phyloP scores from a whole-genome alignment of 2,329 filamentous ascomycete species.

The Colletotrichum godetiae region DNA sequence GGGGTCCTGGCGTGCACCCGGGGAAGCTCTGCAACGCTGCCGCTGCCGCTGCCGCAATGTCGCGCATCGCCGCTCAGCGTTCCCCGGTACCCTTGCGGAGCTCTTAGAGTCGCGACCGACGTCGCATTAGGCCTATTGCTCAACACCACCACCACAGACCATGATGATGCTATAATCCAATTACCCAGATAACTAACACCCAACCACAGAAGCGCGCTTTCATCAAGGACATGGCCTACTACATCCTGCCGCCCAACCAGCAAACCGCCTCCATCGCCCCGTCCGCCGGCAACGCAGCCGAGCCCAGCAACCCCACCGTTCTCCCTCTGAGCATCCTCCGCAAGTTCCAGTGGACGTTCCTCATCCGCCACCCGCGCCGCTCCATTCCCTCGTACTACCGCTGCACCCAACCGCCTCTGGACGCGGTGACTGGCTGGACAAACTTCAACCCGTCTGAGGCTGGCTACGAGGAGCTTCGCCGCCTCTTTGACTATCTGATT shows the following conservation, averaged over 20 bases:
- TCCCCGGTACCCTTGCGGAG: neutral
- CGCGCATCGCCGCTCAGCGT: neutral
- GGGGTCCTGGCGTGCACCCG: neutral
- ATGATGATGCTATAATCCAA: neutral
- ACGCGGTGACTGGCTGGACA: constrained; percentile 84
- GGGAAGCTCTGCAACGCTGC: constrained; percentile 20
- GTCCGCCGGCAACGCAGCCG: constrained; percentile 76
- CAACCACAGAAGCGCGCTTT: constrained; percentile 83
- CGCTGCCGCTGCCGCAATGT: constrained; percentile 5
- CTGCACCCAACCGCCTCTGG: constrained; percentile 90
- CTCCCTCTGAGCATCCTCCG: constrained; percentile 79
- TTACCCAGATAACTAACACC: constrained; percentile 30
- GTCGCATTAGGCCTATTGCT: neutral
- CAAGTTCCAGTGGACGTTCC: constrained; percentile 92
- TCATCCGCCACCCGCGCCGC: constrained; percentile 94
- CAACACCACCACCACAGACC: neutral
- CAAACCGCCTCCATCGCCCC: constrained; percentile 78
- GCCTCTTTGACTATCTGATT: constrained; percentile 86
- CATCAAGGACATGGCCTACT: constrained; percentile 98
- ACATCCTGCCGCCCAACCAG: constrained; percentile 81
- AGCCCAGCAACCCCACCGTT: constrained; percentile 85
- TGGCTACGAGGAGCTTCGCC: constrained; percentile 88
- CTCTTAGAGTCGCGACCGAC: neutral
- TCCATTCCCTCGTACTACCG: constrained; percentile 95
- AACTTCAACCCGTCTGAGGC: constrained; percentile 90